Evolutionary conservation across 129 eudicot genomes (phyloP).

Genomic region (Chrysanthemum lavandulifolium): DNA sequence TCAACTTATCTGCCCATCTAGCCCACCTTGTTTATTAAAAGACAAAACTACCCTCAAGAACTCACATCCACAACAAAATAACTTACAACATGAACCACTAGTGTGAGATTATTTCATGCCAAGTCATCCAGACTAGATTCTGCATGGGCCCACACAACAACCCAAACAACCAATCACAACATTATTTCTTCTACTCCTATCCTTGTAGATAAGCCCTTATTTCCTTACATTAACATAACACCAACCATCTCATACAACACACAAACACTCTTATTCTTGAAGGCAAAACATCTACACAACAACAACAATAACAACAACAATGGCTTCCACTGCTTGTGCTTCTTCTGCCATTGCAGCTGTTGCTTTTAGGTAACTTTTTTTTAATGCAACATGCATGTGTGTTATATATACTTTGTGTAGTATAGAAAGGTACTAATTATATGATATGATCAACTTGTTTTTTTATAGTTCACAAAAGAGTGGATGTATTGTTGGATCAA

Average conservation of each 20-base stretch:
- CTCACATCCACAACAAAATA: conserved; percentile 24
- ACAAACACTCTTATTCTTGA: conserved; percentile 28
- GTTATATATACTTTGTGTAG: neutral
- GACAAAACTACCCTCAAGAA: conserved; percentile 8
- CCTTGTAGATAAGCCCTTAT: conserved; percentile 67
- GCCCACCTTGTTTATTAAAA: neutral
- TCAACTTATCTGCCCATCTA: neutral
- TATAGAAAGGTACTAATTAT: too few species aligned
- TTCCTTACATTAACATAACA: conserved; percentile 34
- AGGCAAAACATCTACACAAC: neutral
- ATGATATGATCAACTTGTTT: neutral
- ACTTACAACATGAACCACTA: conserved; percentile 24
- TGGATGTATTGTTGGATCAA: conserved; percentile 62
- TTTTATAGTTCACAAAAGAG: conserved; percentile 64
- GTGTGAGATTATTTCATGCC: conserved; percentile 27
- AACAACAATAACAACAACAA: conserved; percentile 15
- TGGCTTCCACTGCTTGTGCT: conserved; percentile 91
- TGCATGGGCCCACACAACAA: conserved; percentile 61
- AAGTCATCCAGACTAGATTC: conserved; percentile 50
- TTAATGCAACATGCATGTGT: conserved; percentile 43
- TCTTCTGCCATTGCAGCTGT: conserved; percentile 95
- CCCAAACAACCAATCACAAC: conserved; percentile 65
- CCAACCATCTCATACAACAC: conserved; percentile 26
- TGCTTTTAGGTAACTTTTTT: conserved; percentile 55
- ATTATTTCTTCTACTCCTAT: conserved; percentile 40